These are phyloP conservation scores for Rhizoclosmatium sp. DNA, from an alignment of 192 early-diverging fungal genomes.

Conservation along the genomic window DNA sequence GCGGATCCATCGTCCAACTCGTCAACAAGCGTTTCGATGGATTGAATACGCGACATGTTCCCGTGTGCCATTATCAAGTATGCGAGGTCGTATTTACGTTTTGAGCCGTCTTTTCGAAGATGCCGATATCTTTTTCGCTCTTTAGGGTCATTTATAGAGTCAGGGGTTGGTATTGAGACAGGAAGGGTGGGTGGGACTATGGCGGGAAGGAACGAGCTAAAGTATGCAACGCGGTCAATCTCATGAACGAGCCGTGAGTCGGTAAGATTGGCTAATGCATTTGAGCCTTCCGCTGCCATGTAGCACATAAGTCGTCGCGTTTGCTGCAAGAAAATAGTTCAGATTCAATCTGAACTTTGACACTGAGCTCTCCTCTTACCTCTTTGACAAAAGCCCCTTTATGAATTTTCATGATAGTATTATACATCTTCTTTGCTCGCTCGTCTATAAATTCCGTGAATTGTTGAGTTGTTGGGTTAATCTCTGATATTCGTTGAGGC, in stretches of 20 bases:
- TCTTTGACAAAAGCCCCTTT: constrained; percentile 17
- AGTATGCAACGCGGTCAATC: constrained; percentile 40
- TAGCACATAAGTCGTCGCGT: constrained; percentile 50
- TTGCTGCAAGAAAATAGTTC: no score
- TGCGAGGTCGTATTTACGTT: constrained; percentile 46
- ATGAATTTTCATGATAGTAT: not conserved
- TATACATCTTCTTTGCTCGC: constrained; percentile 31
- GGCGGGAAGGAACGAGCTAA: constrained; percentile 37
- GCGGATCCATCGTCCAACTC: constrained; percentile 51
- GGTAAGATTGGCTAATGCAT: constrained; percentile 43
- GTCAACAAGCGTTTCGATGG: constrained; percentile 38
- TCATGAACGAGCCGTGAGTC: constrained; percentile 41
- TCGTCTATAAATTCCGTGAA: constrained; percentile 49
- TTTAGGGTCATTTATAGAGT: no score
- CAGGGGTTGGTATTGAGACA: no score
- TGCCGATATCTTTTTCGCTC: no score
- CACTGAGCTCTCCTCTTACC: not conserved
- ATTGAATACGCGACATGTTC: not conserved
- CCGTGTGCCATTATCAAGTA: constrained; percentile 61
- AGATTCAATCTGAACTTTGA: no score
- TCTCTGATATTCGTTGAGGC: not conserved
- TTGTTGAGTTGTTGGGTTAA: constrained; percentile 36
- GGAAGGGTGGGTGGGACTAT: not conserved
- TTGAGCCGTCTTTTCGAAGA: no score
- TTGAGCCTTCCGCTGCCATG: constrained; percentile 49